A percentile compares a stretch with the other conserved stretches of the same genome.
Evolutionary conservation across 2,329 filamentous ascomycete genomes (phyloP).

Genomic region (Botrytis squamosa): DNA sequence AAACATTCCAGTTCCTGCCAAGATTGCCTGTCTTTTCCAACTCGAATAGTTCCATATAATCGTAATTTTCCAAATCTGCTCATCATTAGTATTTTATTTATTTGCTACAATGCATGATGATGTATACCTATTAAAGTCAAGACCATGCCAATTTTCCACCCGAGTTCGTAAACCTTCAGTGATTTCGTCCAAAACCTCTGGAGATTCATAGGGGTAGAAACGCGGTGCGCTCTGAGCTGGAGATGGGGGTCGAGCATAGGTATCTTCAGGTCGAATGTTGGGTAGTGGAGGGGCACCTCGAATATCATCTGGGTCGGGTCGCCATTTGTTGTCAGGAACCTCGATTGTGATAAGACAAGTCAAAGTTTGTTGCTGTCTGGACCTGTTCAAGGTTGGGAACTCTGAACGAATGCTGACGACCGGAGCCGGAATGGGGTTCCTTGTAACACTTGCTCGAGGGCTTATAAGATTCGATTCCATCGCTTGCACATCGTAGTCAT

Average conservation of each 20-base stretch:
- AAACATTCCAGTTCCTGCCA: constrained; percentile 99
- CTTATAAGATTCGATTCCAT: constrained; percentile 85
- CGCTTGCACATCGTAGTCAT: constrained; percentile 94
- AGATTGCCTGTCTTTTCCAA: constrained; percentile 92
- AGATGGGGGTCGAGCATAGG: constrained; percentile 57
- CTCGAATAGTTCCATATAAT: constrained; percentile 82
- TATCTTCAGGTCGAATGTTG: constrained; percentile 50
- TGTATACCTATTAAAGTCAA: constrained; percentile 77
- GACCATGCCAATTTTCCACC: constrained; percentile 98
- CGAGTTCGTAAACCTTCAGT: constrained; percentile 79
- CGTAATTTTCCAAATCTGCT: constrained; percentile 84
- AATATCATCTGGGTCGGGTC: constrained; percentile 78
- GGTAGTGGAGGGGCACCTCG: constrained; percentile 50
- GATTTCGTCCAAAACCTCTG: constrained; percentile 76
- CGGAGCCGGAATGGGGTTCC: constrained; percentile 86
- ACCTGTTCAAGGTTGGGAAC: constrained; percentile 89
- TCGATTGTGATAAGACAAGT: constrained; percentile 94
- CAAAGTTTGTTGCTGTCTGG: constrained; percentile 88
- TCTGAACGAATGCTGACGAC: constrained; percentile 94
- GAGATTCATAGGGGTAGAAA: constrained; percentile 70
- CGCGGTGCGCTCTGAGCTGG: constrained; percentile 52
- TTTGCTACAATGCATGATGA: not conserved
- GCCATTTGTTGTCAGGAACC: constrained; percentile 90
- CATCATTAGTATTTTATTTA: constrained; percentile 35
- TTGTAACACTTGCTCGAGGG: constrained; percentile 64